A percentile compares a stretch with the other conserved stretches of the same genome.
Conservation (phyloP, 2,329 filamentous ascomycete genomes). For the Didymella segeticola region DNA sequence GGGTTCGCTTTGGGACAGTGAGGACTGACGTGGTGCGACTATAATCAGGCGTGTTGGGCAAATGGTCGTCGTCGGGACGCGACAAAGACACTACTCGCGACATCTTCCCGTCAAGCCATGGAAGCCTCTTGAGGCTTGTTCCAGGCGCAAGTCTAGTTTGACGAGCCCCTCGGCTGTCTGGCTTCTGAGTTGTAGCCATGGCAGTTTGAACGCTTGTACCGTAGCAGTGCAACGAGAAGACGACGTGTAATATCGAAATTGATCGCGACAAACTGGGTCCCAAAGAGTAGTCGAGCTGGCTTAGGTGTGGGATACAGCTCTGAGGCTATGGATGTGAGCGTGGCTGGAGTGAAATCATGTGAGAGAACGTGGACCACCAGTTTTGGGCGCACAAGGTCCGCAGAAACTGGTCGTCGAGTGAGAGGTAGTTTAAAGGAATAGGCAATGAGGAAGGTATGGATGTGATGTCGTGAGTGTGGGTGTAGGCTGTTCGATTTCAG, state of each 20-base stretch:
- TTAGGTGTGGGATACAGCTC: background rate
- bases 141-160: slow-evolving; percentile 18
- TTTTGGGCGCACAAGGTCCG: slow-evolving; percentile 12
- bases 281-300: background rate
- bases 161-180: background rate
- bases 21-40: slow-evolving; percentile 9
- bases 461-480: slow-evolving; percentile 1
- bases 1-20: background rate
- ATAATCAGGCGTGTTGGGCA: slow-evolving; percentile 9
- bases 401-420: slow-evolving; percentile 24
- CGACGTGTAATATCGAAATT: no score
- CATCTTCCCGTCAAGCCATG: slow-evolving; percentile 41
- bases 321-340: background rate
- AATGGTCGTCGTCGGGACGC: slow-evolving; percentile 8
- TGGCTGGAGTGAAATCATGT: background rate
- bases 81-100: slow-evolving; percentile 8
- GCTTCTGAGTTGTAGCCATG: background rate
- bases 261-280: background rate
- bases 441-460: slow-evolving; percentile 16
- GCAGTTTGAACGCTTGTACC: background rate
- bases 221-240: no score
- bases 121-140: slow-evolving; percentile 30
- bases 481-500: background rate
- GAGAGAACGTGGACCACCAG: slow-evolving; percentile 18
- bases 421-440: slow-evolving; percentile 15